Conservation (phyloP, 306 rosid genomes). For the Dryas octopetala region DNA sequence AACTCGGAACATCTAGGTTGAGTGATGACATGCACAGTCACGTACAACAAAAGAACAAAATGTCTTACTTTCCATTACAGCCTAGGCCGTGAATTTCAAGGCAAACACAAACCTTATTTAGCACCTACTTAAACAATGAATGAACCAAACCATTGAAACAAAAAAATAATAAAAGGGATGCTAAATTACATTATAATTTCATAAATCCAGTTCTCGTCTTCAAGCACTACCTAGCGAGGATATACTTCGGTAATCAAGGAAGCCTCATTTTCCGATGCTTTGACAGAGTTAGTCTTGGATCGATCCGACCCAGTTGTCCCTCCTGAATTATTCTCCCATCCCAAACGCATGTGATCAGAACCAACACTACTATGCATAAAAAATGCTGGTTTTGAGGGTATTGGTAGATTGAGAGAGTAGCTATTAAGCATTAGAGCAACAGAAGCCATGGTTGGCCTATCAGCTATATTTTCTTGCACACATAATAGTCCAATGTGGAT, state of each 20-base stretch:
- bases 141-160: too few relatives aligned
- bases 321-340: slow-evolving; percentile 1
- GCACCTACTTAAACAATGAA: too few relatives aligned
- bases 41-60: too few relatives aligned
- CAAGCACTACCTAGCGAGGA: neutral
- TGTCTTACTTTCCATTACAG: too few relatives aligned
- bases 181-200: neutral
- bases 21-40: too few relatives aligned
- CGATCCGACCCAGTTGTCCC: neutral
- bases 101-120: too few relatives aligned
- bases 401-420: slow-evolving; percentile 21
- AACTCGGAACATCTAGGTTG: too few relatives aligned
- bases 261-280: neutral
- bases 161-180: too few relatives aligned
- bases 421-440: slow-evolving; percentile 40
- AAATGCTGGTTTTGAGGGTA: slow-evolving; percentile 39
- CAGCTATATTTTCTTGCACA: slow-evolving; percentile 42
- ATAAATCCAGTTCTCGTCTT: neutral
- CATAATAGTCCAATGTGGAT: slow-evolving; percentile 57
- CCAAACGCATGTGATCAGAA: neutral
- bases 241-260: slow-evolving; percentile 1
- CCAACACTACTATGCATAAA: slow-evolving; percentile 5
- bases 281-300: neutral
- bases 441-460: slow-evolving; percentile 50
- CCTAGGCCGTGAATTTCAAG: too few relatives aligned